Conservation (phyloP, 495 filamentous ascomycete species). For the Aspergillus egyptiacus region DNA sequence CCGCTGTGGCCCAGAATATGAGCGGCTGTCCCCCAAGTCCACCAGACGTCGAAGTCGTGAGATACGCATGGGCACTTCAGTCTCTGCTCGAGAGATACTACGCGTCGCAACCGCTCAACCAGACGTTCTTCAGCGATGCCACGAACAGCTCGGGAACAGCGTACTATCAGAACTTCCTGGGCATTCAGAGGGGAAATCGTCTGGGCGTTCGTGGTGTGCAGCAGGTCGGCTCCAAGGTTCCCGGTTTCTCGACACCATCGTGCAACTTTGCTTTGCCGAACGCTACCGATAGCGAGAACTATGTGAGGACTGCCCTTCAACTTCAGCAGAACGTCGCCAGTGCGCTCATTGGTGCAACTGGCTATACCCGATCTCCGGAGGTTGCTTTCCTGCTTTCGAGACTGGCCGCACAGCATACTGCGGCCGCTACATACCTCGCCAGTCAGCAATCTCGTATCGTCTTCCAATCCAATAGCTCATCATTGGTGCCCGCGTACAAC, state of each 20-base stretch:
- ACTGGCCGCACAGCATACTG: constrained; percentile 28
- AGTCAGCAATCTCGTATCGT: constrained; percentile 18
- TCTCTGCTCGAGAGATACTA: constrained; percentile 25
- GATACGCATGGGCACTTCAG: constrained; percentile 25
- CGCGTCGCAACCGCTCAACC: constrained; percentile 19
- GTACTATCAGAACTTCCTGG: constrained; percentile 22
- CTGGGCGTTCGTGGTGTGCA: constrained; percentile 23
- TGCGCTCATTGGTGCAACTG: constrained; percentile 28
- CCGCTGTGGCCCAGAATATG: constrained; percentile 15
- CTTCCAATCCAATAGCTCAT: constrained; percentile 24
- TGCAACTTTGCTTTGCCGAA: constrained; percentile 24
- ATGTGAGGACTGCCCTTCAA: constrained; percentile 18
- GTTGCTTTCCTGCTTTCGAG: constrained; percentile 31
- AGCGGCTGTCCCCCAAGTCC: constrained; percentile 20
- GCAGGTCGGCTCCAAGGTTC: constrained; percentile 13
- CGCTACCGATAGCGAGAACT: constrained; percentile 16
- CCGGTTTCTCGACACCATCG: constrained; percentile 18
- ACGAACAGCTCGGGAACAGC: constrained; percentile 17
- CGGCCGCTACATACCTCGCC: constrained; percentile 23
- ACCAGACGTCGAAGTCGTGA: constrained; percentile 19
- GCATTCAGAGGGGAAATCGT: constrained; percentile 24
- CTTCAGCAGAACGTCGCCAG: constrained; percentile 25
- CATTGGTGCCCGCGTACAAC: constrained; percentile 23
- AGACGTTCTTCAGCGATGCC: constrained; percentile 21
- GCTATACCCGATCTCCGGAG: constrained; percentile 30